phyloP scores from a whole-genome alignment of 352 stramenopile species.

The Globisporangium heterothallicum region DNA sequence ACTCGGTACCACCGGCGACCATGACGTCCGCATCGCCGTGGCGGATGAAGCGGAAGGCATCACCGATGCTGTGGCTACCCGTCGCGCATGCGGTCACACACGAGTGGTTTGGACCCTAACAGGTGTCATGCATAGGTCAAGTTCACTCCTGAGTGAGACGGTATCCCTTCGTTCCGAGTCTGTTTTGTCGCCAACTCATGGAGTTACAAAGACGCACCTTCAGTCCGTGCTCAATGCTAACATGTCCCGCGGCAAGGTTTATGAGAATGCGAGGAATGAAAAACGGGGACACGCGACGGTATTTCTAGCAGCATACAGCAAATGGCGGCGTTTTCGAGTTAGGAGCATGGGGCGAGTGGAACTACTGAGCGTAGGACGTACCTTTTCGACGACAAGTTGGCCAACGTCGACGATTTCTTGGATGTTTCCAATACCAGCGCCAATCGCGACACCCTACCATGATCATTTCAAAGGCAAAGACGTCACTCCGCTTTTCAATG shows the following conservation, averaged over 20 bases:
- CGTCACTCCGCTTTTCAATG: no score
- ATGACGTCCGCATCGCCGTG: constrained; percentile 92
- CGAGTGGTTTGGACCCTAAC: constrained; percentile 95
- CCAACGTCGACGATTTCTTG: constrained; percentile 81
- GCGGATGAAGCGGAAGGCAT: constrained; percentile 89
- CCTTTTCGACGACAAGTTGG: constrained; percentile 55
- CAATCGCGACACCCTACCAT: constrained; percentile 78
- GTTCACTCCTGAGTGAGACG: no score
- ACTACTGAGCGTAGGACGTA: constrained; percentile 9
- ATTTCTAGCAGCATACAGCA: constrained; percentile 40
- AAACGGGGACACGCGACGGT: constrained; percentile 88
- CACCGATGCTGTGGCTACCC: constrained; percentile 94
- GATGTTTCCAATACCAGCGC: constrained; percentile 83
- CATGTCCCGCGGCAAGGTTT: constrained; percentile 90
- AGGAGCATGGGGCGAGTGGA: no score
- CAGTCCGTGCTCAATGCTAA: constrained; percentile 88
- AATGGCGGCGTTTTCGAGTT: no score
- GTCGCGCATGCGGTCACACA: constrained; percentile 96
- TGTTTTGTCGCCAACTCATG: background rate
- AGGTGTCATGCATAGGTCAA: background rate
- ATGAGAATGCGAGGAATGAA: constrained; percentile 93
- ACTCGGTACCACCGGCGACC: constrained; percentile 94
- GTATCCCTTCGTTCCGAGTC: no score
- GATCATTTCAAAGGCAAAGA: no score
- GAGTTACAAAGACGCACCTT: constrained; percentile 38